Evolutionary conservation across 2,329 filamentous ascomycete genomes (phyloP), one percentile per base, ranked within the genome.

Genomic region (Cucurbitaria berberidis): DNA sequence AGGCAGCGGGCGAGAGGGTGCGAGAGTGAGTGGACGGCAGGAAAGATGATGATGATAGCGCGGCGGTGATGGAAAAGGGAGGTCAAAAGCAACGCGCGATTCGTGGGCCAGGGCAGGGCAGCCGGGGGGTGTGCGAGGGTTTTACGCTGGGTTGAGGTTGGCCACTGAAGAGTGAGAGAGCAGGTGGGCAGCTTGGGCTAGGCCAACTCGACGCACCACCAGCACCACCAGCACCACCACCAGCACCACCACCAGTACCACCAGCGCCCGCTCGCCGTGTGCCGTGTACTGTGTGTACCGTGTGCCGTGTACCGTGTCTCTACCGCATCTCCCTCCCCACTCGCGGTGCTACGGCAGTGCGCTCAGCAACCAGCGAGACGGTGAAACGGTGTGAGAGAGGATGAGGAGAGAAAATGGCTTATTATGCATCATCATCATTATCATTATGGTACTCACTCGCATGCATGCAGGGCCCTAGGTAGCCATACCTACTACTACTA

Each of bases 71-170:
- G 57, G 49, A 51, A 35, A 54, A 56, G 51, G 51, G 55, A 60
- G 62, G 57, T 60, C 59, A 66, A 59, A 59, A 59, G 59, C 57
- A 62, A 62, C 50, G 55, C 51, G 57, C 63, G 61, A 57, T 62
- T 55, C 56, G 56, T 59, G 45, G 44, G 45, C 48, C 48, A 52
- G 56, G 59, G 35, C 29, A 30, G 29, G n/a, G n/a, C n/a, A n/a
- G n/a, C n/a, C n/a, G 9, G 24, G 24, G 24, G 9, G 56, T 47
- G 41, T 54, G 53, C 52, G 54, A 52, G 57, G 60, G 55, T 59
- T 62, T 64, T 63, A 59, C 58, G 53, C 53, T 61, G 62, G 13
- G 44, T 53, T 44, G 44, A 48, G 45, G 45, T 50, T 53, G 53
- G 52, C 54, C 39, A 44, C 24, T n/a, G n/a, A n/a, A n/a, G 24